phyloP scores from a whole-genome alignment of 129 eudicot species.

The Tanacetum coccineum region DNA sequence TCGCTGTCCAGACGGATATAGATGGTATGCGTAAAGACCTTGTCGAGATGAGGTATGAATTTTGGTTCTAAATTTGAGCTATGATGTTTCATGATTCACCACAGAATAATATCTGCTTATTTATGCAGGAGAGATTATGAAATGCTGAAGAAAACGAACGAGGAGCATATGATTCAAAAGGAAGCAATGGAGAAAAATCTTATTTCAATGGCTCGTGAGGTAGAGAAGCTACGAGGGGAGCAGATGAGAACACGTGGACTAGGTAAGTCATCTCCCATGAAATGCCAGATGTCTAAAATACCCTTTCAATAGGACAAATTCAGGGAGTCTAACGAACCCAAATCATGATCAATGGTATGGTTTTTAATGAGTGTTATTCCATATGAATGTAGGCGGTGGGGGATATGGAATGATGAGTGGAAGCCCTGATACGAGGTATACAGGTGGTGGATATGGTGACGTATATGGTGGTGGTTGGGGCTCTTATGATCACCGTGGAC shows the following conservation, averaged over 20 bases:
- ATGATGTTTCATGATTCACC: neutral
- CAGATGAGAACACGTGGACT: slow-evolving; percentile 59
- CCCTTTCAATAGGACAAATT: neutral
- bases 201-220: slow-evolving; percentile 79
- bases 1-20: slow-evolving; percentile 49
- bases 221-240: slow-evolving; percentile 88
- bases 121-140: slow-evolving; percentile 66
- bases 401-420: slow-evolving; percentile 63
- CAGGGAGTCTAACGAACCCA: neutral
- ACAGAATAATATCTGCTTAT: neutral
- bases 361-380: neutral
- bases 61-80: neutral
- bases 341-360: neutral
- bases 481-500: slow-evolving; percentile 62
- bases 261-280: slow-evolving; percentile 31
- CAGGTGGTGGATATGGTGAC: slow-evolving; percentile 50
- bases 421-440: slow-evolving; percentile 66
- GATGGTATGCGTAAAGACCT: slow-evolving; percentile 76
- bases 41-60: slow-evolving; percentile 59
- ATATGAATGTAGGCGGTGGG: slow-evolving; percentile 43
- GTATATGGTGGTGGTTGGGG: slow-evolving; percentile 59
- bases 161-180: slow-evolving; percentile 66
- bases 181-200: slow-evolving; percentile 82
- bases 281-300: neutral
- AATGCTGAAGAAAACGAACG: slow-evolving; percentile 73